Conservation (phyloP, 179 eudicot genomes). For the Amaranthus tricolor region DNA sequence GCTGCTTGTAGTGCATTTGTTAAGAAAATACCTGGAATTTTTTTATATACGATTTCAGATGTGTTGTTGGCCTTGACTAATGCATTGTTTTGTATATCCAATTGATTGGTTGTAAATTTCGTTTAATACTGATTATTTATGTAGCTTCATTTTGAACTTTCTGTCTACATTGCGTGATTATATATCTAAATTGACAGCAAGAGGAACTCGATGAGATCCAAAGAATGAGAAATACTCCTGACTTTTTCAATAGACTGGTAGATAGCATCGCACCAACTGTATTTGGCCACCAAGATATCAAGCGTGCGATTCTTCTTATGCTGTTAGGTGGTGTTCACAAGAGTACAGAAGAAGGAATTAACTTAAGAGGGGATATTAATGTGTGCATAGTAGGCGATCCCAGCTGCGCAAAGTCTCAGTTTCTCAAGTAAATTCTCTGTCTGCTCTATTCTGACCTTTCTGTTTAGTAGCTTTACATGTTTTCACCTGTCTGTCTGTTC, state of each 20-base stretch:
- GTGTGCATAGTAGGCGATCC: slow-evolving; percentile 99
- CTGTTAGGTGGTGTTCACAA: slow-evolving; percentile 96
- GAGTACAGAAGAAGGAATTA: slow-evolving; percentile 88
- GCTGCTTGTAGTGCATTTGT: neutral
- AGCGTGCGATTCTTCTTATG: slow-evolving; percentile 92
- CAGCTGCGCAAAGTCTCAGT: slow-evolving; percentile 98
- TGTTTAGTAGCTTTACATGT: neutral
- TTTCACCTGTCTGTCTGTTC: neutral
- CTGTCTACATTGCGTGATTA: slow-evolving; percentile 5
- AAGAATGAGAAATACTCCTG: slow-evolving; percentile 82
- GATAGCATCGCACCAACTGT: slow-evolving; percentile 92
- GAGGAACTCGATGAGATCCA: slow-evolving; percentile 78
- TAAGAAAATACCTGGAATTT: neutral
- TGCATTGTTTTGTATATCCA: neutral
- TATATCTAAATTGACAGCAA: slow-evolving; percentile 40
- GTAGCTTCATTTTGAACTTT: neutral
- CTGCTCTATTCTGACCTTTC: slow-evolving; percentile 5
- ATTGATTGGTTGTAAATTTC: neutral
- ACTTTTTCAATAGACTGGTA: slow-evolving; percentile 91
- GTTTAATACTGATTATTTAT: neutral
- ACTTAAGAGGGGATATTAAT: slow-evolving; percentile 94
- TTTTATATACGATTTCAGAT: neutral
- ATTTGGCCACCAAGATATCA: slow-evolving; percentile 96
- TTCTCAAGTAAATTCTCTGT: slow-evolving; percentile 64
- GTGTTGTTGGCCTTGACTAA: neutral